phyloP scores from a whole-genome alignment of 1,284 basidiomycete species.

The Leccinum solheimii region DNA sequence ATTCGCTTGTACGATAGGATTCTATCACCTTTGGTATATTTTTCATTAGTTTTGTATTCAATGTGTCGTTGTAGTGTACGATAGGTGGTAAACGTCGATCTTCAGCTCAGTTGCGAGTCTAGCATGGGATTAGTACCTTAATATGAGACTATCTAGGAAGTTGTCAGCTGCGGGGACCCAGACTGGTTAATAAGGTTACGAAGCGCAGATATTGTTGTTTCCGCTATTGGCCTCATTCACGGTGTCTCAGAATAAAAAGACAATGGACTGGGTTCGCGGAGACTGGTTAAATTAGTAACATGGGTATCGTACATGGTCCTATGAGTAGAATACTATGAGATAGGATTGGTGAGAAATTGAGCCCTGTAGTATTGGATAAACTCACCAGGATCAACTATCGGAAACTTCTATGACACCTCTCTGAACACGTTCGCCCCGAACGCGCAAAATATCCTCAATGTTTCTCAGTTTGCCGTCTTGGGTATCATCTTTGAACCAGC shows the following conservation, averaged over 20 bases:
- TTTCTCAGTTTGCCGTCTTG: constrained; percentile 72
- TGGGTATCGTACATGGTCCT: constrained; percentile 16
- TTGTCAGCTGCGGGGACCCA: not conserved
- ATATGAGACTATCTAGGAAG: not conserved
- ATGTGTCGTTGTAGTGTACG: not conserved
- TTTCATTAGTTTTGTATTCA: not conserved
- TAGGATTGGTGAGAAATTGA: not conserved
- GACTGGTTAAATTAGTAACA: not conserved
- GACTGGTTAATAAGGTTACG: not conserved
- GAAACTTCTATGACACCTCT: constrained; percentile 49
- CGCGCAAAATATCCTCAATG: constrained; percentile 78
- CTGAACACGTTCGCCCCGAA: constrained; percentile 74
- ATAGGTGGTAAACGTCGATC: not conserved
- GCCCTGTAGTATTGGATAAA: not conserved
- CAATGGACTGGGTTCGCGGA: constrained; percentile 61
- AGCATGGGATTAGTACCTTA: not conserved
- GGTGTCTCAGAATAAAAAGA: constrained; percentile 29
- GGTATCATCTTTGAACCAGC: constrained; percentile 88
- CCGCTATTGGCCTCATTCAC: not conserved
- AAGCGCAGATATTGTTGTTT: not conserved
- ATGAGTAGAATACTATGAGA: not conserved
- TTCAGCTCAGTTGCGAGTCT: not conserved
- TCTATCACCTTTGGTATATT: not conserved
- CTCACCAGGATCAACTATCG: constrained; percentile 20
- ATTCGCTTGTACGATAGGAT: not conserved